Evolutionary conservation across 306 rosid genomes (phyloP).

Genomic region (Erythrophleum fordii): DNA sequence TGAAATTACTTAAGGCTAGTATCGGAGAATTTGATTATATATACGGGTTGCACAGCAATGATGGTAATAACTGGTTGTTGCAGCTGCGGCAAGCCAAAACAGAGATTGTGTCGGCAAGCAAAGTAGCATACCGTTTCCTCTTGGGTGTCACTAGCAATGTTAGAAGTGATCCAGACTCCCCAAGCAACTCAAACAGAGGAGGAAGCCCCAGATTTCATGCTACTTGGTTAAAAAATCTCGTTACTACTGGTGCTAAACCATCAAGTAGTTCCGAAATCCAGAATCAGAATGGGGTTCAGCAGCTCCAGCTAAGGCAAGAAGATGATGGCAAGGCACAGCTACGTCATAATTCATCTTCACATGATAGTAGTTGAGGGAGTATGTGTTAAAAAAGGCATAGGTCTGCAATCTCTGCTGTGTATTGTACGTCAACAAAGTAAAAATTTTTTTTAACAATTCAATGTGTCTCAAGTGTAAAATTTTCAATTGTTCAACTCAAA

Average conservation of each 20-base stretch:
- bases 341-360: conserved; percentile 45
- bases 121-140: conserved; percentile 91
- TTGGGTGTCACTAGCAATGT: conserved; percentile 74
- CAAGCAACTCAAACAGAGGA: conserved; percentile 72
- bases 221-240: conserved; percentile 82
- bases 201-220: conserved; percentile 72
- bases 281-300: conserved; percentile 54
- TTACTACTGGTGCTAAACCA: conserved; percentile 87
- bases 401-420: conserved; percentile 47
- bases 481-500: conserved; percentile 50
- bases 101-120: conserved; percentile 90
- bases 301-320: conserved; percentile 39
- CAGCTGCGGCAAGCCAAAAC: conserved; percentile 97
- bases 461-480: conserved; percentile 64
- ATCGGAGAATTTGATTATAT: conserved; percentile 2
- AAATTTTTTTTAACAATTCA: conserved; percentile 49
- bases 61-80: conserved; percentile 41
- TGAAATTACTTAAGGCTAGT: background rate
- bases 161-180: conserved; percentile 54
- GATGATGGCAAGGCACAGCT: conserved; percentile 48
- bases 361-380: conserved; percentile 51
- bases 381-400: conserved; percentile 16
- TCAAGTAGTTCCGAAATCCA: conserved; percentile 77
- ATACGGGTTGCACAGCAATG: background rate
- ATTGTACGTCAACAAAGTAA: conserved; percentile 42